phyloP scores from a whole-genome alignment of 495 filamentous ascomycete species.

The Penicillium turbatum region DNA sequence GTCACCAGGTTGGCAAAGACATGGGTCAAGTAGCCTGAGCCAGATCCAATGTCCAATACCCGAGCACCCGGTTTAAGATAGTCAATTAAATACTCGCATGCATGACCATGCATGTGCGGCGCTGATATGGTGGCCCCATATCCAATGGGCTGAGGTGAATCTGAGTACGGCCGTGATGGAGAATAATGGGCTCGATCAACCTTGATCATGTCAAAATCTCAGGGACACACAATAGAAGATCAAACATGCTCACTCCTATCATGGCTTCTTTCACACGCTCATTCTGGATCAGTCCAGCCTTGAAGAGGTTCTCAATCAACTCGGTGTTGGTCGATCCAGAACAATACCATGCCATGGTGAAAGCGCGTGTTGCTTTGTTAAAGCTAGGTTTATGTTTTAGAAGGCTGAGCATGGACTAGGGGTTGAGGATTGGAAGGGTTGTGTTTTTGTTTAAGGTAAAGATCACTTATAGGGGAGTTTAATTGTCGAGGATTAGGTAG shows the following conservation, averaged over 20 bases:
- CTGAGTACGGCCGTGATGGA: slow-evolving; percentile 71
- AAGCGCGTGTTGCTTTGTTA: slow-evolving; percentile 15
- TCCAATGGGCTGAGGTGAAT: slow-evolving; percentile 88
- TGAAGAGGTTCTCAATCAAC: slow-evolving; percentile 74
- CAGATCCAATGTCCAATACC: slow-evolving; percentile 86
- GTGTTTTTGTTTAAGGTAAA: neutral
- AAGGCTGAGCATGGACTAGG: neutral
- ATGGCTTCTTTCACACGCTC: slow-evolving; percentile 73
- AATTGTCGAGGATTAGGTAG: neutral
- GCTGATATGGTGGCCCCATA: slow-evolving; percentile 87
- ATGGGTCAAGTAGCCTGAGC: slow-evolving; percentile 88
- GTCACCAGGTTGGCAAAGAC: slow-evolving; percentile 78
- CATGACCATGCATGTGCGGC: slow-evolving; percentile 93
- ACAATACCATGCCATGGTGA: slow-evolving; percentile 87
- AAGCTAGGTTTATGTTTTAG: neutral
- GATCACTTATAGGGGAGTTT: neutral
- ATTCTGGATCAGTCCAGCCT: slow-evolving; percentile 65
- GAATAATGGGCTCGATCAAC: slow-evolving; percentile 88
- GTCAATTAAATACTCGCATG: slow-evolving; percentile 63
- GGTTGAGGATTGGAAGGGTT: no score
- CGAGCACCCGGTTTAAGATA: slow-evolving; percentile 49
- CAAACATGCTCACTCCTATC: slow-evolving; percentile 53
- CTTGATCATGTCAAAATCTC: slow-evolving; percentile 33
- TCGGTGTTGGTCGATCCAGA: slow-evolving; percentile 72
- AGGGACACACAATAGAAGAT: no score